Conservation (phyloP, 2,329 filamentous ascomycete genomes). For the Aureobasidium uvarum region DNA sequence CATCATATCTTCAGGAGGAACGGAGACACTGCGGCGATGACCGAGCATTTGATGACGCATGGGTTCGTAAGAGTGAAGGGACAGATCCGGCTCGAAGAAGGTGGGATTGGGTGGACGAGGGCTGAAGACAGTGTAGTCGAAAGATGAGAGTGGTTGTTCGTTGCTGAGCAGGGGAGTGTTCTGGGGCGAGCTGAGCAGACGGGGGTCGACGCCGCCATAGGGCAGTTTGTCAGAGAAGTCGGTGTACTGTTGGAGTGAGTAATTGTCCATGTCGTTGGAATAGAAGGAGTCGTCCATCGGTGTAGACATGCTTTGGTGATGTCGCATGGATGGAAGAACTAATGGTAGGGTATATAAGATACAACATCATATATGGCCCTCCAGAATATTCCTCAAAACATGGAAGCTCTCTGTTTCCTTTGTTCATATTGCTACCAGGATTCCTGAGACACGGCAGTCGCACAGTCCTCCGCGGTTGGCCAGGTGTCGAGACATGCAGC, state of each 20-base stretch:
- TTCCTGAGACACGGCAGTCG: conserved; percentile 5
- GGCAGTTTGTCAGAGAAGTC: not conserved
- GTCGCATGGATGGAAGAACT: not conserved
- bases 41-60: conserved; percentile 26
- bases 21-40: conserved; percentile 23
- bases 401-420: not conserved
- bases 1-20: conserved; percentile 21
- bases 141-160: not conserved
- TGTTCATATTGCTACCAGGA: conserved; percentile 11
- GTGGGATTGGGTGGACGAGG: not conserved
- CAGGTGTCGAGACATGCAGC: conserved; percentile 21
- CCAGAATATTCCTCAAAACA: not conserved
- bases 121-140: conserved; percentile 1
- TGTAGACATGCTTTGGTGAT: not conserved
- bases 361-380: not conserved
- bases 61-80: conserved; percentile 3
- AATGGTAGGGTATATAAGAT: not conserved
- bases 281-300: conserved; percentile 7
- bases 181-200: conserved; percentile 9
- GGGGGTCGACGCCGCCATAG: conserved; percentile 2
- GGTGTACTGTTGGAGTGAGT: not conserved
- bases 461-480: conserved; percentile 2
- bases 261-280: conserved; percentile 6
- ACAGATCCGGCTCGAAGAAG: not conserved
- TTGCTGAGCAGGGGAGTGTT: conserved; percentile 3